Base-by-base conservation (phyloP, 2,329 filamentous ascomycete genomes). In the Fusarium sp. region DNA sequence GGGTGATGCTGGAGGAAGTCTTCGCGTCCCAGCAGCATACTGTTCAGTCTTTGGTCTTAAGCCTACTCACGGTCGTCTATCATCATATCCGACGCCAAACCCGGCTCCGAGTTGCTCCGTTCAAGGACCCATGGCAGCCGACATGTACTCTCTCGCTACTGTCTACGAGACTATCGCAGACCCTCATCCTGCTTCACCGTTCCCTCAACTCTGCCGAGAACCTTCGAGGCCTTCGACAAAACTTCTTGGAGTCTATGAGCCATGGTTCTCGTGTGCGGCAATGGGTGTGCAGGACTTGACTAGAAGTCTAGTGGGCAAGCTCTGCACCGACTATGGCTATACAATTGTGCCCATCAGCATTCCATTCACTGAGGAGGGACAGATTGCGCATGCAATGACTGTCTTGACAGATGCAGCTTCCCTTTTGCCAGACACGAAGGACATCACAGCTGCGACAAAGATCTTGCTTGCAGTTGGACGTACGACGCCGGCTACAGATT, bases 1-100 rank as follows among this genome's bases (percentile, higher is more conserved):
- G 33, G 90, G 89, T 56, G 93, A 95, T 78, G 92, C 92, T 20
- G 93, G 93, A 40, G 93, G 93, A 69, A 93, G 89, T 58, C 91
- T 95, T 72, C 90, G 93, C 2, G 90, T 95, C 35, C 94, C 93
- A 0, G 86, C 91, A 0, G 88, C 88, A 20, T 94, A 91, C 81
- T 95, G 93, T 79, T 92, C 92, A 27, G 84, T 94, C 15, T 95
- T 90, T 79, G 93, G 93, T 0, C 86, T 95, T 57, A 95, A 95
- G 80, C 87, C 93, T 0, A 90, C 89, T 0, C 92, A 94, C 78
- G 88, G 88, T 38, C 90, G 93, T 25, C 84, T 95, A 4, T 94
- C 92, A 75, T 85, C 83, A 63, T 84, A 85, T 2, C 92, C 92
- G 0, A 87, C 89, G 3, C 82, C 86, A 22, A 89, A 89, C 71